Conservation (phyloP, 2,329 filamentous ascomycete species). For the Trichoderma polysporum region DNA sequence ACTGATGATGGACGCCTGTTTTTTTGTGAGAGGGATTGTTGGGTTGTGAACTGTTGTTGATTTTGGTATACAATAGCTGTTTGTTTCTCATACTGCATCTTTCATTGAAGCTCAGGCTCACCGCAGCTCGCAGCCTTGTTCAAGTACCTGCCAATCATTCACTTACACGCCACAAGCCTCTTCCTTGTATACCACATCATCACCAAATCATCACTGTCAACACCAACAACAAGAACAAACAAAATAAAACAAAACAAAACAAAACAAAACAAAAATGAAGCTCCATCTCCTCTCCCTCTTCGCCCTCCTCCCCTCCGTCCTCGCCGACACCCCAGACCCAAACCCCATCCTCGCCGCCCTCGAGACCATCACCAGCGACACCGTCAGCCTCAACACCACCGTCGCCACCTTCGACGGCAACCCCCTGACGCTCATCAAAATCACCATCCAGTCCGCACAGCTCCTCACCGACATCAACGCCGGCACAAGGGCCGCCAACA, state of each 20-base stretch:
- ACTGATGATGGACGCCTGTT: not conserved
- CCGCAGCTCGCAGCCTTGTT: not conserved
- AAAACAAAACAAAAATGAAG: constrained; percentile 20
- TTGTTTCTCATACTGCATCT: not conserved
- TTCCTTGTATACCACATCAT: not conserved
- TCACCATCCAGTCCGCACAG: constrained; percentile 39
- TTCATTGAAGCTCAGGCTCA: no score
- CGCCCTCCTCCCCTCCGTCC: constrained; percentile 27
- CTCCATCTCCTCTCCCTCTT: constrained; percentile 26
- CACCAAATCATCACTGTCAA: not conserved
- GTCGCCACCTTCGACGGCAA: constrained; percentile 41
- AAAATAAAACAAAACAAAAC: not conserved
- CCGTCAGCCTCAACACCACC: constrained; percentile 23
- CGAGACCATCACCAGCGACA: constrained; percentile 35
- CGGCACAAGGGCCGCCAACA: constrained; percentile 38
- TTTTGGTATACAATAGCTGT: no score
- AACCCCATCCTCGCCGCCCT: constrained; percentile 38
- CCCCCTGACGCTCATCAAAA: constrained; percentile 41
- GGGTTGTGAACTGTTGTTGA: not conserved
- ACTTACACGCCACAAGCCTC: not conserved
- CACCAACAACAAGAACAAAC: constrained; percentile 13
- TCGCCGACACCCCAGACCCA: constrained; percentile 25
- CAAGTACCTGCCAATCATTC: not conserved
- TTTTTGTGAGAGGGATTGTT: not conserved
- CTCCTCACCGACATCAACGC: constrained; percentile 43